phyloP scores from a whole-genome alignment of 2,329 filamentous ascomycete species.

The Cladosporium sp. region DNA sequence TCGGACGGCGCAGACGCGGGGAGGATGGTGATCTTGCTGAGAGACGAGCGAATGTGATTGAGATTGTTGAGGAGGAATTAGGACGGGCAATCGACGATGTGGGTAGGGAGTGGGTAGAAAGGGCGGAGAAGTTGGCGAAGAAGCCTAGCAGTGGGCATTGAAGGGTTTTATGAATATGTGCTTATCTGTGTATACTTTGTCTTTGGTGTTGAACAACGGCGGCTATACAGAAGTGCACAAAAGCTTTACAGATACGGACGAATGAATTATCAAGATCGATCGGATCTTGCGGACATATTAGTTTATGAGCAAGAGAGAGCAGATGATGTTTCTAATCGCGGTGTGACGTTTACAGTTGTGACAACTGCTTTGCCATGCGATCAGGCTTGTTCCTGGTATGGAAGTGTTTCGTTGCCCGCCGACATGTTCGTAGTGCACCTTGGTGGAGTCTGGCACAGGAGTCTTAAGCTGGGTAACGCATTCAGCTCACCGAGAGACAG shows the following conservation, averaged over 20 bases:
- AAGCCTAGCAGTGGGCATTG: conserved; percentile 50
- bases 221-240: neutral
- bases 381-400: too few species aligned
- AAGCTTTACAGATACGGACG: neutral
- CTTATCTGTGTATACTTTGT: neutral
- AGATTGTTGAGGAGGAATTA: conserved; percentile 61
- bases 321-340: too few species aligned
- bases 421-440: too few species aligned
- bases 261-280: neutral
- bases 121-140: conserved; percentile 51
- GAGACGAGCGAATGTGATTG: conserved; percentile 62
- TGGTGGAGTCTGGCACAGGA: too few species aligned
- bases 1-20: conserved; percentile 60
- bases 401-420: too few species aligned
- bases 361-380: neutral
- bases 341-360: neutral
- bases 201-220: neutral
- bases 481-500: too few species aligned
- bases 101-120: conserved; percentile 54
- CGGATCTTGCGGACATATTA: neutral
- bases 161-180: conserved; percentile 14
- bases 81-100: conserved; percentile 49
- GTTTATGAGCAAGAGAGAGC: neutral
- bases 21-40: conserved; percentile 48
- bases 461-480: too few species aligned